phyloP scores from a whole-genome alignment of 106 monocot species.

The Gastrodia elata region DNA sequence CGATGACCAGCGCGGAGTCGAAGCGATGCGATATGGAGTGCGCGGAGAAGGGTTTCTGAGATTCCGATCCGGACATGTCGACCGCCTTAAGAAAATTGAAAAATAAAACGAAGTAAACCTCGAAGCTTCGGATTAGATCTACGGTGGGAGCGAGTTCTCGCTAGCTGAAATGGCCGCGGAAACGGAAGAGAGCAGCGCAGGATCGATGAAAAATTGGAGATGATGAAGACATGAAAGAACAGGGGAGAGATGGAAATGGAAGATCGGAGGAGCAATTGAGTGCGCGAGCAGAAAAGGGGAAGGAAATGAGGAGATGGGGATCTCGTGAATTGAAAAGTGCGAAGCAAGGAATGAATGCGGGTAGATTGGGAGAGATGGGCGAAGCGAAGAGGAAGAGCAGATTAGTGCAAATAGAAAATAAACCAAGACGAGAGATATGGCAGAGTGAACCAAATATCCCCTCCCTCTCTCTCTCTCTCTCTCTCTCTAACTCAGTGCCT shows the following conservation, averaged over 20 bases:
- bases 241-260: neutral
- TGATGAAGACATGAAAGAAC: constrained; percentile 1
- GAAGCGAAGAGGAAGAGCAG: neutral
- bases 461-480: neutral
- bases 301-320: constrained; percentile 24
- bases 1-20: constrained; percentile 20
- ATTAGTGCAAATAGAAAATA: neutral
- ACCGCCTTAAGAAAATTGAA: too few relatives aligned
- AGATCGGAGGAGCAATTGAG: neutral
- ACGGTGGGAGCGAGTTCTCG: neutral
- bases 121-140: neutral
- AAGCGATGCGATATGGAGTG: constrained; percentile 21
- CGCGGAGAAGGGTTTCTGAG: constrained; percentile 6
- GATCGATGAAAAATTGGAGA: neutral
- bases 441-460: neutral
- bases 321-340: constrained; percentile 39
- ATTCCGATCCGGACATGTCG: constrained; percentile 19
- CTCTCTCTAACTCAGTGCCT: constrained; percentile 1
- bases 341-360: constrained; percentile 51
- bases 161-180: constrained; percentile 10
- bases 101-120: too few relatives aligned
- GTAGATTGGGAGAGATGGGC: constrained; percentile 12
- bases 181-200: neutral
- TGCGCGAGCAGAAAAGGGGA: constrained; percentile 7
- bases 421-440: neutral